Evolutionary conservation across 2,329 filamentous ascomycete species (phyloP), one percentile per base, ranked within the genome.

Genomic region (Fusarium sterilihyphosum): DNA sequence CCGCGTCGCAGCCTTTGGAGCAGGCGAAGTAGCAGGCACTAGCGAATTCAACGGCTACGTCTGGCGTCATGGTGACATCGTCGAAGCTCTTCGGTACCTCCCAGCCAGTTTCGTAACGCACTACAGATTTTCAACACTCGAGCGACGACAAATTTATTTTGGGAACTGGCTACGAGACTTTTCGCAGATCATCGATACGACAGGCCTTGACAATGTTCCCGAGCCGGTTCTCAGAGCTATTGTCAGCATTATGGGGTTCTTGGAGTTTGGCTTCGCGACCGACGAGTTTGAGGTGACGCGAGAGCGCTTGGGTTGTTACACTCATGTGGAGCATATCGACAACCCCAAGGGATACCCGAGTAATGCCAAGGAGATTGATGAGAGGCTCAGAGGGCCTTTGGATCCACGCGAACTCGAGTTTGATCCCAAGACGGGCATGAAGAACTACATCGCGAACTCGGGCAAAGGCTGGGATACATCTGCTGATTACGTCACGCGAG

Each of bases 391-490:
- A 38, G 74, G 74, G 13, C 74, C 74, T 12, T 38, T 77, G 43
- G 85, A 89, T 73, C 87, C 87, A 7, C 53, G 59, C 26, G 93
- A 95, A 78, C 87, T 93, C 37, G 89, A 92, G 65, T 88, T 95
- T 67, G 93, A 95, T 77, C 85, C 84, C 17, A 83, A 88, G 13
- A 94, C 93, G 1, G 94, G 94, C 37, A 97, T 98, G 95, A 98
- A 98, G 84, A 97, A 98, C 81, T 98, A 98, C 82, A 98, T 98
- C 74, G 92, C 95, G 65, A 97, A 97, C 78, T 86, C 85, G 16
- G 93, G 94, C 9, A 70, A 78, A 7, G 89, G 90, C 35, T 97
- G 94, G 92, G 93, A 94, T 4, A 98, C 95, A 8, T 96, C 94
- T 71, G 86, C 92, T 11, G 94, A 93, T 47, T 97, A 95, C 77